Percentiles rank a stretch among this genome's conserved stretches.
phyloP scores from a whole-genome alignment of 345 rosid species.

The Citrus sp. region DNA sequence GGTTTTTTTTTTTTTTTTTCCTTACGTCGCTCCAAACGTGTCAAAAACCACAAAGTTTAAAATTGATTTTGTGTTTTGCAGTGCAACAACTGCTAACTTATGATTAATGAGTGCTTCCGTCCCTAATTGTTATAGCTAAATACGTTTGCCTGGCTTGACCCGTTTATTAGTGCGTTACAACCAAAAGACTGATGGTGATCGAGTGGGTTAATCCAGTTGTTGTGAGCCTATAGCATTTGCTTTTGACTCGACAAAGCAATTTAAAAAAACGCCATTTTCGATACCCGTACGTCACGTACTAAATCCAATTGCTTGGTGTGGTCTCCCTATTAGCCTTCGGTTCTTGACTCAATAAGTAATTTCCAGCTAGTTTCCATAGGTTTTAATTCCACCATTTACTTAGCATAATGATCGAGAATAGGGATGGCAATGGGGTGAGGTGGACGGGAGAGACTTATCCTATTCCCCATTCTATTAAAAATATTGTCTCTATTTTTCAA shows the following conservation, averaged over 20 bases:
- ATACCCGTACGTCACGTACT: neutral
- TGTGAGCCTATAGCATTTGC: slow-evolving; percentile 1
- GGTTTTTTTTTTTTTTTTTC: too few relatives aligned
- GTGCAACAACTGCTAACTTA: neutral
- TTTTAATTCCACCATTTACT: neutral
- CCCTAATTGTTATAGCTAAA: slow-evolving; percentile 12
- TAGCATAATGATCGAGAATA: too few relatives aligned
- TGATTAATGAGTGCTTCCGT: slow-evolving; percentile 16
- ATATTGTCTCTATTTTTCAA: accelerated
- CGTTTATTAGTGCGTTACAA: slow-evolving; percentile 13
- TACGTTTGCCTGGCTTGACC: too few relatives aligned
- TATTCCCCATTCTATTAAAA: too few relatives aligned
- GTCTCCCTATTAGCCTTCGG: slow-evolving; percentile 7
- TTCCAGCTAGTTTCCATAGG: neutral
- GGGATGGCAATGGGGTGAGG: too few relatives aligned
- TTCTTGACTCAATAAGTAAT: neutral
- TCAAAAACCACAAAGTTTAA: neutral
- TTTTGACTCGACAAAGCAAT: slow-evolving; percentile 1
- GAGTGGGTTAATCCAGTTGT: slow-evolving; percentile 14
- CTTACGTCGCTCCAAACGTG: neutral
- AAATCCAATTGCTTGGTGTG: slow-evolving; percentile 3
- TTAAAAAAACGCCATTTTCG: too few relatives aligned
- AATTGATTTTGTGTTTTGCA: neutral
- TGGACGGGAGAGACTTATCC: too few relatives aligned
- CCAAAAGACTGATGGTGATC: slow-evolving; percentile 9